Evolutionary conservation across 257 asterid genomes (phyloP), one percentile per base, ranked within the genome.

Genomic region (Solanum ossicruentum): DNA sequence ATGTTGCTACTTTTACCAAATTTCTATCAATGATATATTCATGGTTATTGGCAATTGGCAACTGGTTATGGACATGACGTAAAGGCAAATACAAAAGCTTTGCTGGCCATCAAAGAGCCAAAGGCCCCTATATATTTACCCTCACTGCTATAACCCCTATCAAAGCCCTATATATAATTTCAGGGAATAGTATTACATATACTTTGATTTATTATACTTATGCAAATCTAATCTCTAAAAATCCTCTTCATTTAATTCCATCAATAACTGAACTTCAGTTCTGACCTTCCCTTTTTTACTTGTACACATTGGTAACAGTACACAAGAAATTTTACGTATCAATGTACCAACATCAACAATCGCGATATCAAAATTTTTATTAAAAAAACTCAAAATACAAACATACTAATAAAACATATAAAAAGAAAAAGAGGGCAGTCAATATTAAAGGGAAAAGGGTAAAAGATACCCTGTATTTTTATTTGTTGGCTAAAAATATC

Each of bases 11-110:
- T 86, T 88, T 88, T 73, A 66, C 86, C 89, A 51, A 67, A 52
- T 81, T 81, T 84, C 10, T 51, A 77, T 77, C 82, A 8, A 77
- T 51, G 26, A 66, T 45, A 20, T 26, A 85, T 87, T 73, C 83
- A 39, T 39, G 21, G 23, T 5, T 20, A n/a, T 12, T 69, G 77
- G 51, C 17, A 3, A 67, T 67, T 84, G 86, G 63, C 84, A 57
- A 86, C 89, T 81, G 89, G 83, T 84, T 52, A 86, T 63, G 87
- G 90, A 87, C 66, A 66, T 87, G 91, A 89, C 91, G 91, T 89
- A 89, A 89, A 89, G 91, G 87, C 72, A 85, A 63, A 86, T 80
- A 83, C 84, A 86, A 72, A 81, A 84, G 84, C 88, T 87, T 69
- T 32, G 86, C 85, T 85, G 52, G 86, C 85, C 83, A 60, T 60